phyloP scores from a whole-genome alignment of 192 early-diverging fungal species.

The Rhizophagus sp. region DNA sequence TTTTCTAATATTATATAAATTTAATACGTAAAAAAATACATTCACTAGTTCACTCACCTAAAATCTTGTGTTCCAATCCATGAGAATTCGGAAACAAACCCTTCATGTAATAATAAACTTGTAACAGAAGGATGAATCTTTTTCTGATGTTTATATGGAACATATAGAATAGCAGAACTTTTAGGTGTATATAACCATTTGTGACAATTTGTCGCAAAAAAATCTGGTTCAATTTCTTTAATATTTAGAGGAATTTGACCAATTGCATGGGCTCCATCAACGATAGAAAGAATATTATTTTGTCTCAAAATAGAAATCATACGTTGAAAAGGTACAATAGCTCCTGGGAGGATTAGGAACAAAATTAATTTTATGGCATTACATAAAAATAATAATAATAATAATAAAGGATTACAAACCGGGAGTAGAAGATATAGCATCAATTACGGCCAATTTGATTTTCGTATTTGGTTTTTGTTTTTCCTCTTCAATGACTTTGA shows the following conservation, averaged over 20 bases:
- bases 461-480: conserved; percentile 22
- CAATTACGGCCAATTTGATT: conserved; percentile 48
- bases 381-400: no score
- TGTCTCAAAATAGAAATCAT: conserved; percentile 38
- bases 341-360: conserved; percentile 44
- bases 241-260: conserved; percentile 66
- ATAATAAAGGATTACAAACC: conserved; percentile 24
- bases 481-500: conserved; percentile 36
- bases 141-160: conserved; percentile 51
- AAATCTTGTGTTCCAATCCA: conserved; percentile 53
- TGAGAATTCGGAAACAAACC: conserved; percentile 49
- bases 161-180: conserved; percentile 56
- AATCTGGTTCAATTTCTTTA: conserved; percentile 58
- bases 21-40: background rate
- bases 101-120: conserved; percentile 39
- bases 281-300: conserved; percentile 54
- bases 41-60: background rate
- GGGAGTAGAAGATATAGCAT: conserved; percentile 55
- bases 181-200: conserved; percentile 67
- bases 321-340: conserved; percentile 47
- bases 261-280: conserved; percentile 71
- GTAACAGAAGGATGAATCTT: conserved; percentile 49
- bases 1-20: background rate
- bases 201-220: conserved; percentile 67
- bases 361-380: no score